phyloP scores from a whole-genome alignment of 2,329 filamentous ascomycete genomes.

The Pseudomassariella vexata region DNA sequence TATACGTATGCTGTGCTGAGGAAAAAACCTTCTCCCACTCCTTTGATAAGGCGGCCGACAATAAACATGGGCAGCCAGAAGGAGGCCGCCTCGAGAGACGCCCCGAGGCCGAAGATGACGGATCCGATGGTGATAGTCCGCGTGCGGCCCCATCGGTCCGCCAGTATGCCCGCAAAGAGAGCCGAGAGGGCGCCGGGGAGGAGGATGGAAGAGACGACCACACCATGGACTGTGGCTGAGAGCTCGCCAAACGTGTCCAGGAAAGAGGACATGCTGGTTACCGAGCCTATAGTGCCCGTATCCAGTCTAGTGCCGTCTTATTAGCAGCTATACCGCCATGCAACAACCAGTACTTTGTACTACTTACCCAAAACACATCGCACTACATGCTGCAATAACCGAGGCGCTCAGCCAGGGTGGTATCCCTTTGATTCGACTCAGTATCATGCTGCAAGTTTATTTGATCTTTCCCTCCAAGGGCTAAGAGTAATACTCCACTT shows the following conservation, averaged over 20 bases:
- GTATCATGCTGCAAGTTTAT: no score
- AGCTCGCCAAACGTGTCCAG: conserved; percentile 42
- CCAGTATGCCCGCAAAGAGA: conserved; percentile 50
- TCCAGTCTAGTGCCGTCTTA: no score
- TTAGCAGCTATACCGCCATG: no score
- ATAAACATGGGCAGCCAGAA: conserved; percentile 18
- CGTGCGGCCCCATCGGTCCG: conserved; percentile 46
- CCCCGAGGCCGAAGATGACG: conserved; percentile 36
- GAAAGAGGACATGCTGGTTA: conserved; percentile 53
- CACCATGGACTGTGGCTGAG: conserved; percentile 49
- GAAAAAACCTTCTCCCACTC: conserved; percentile 52
- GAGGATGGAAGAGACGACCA: conserved; percentile 55
- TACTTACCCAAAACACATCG: conserved; percentile 3
- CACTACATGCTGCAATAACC: conserved; percentile 2
- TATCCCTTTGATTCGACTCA: background rate
- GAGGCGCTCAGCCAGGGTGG: conserved; percentile 5
- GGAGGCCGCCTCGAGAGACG: conserved; percentile 15
- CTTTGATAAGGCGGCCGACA: conserved; percentile 47
- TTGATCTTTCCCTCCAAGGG: no score
- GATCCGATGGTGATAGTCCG: conserved; percentile 44
- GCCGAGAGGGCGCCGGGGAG: conserved; percentile 55
- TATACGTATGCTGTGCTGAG: conserved; percentile 46
- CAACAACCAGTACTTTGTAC: no score
- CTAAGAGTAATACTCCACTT: no score
- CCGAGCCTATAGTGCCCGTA: conserved; percentile 51